Evolutionary conservation across 148 eudicot species (phyloP).

Genomic region (Camellia japonica): DNA sequence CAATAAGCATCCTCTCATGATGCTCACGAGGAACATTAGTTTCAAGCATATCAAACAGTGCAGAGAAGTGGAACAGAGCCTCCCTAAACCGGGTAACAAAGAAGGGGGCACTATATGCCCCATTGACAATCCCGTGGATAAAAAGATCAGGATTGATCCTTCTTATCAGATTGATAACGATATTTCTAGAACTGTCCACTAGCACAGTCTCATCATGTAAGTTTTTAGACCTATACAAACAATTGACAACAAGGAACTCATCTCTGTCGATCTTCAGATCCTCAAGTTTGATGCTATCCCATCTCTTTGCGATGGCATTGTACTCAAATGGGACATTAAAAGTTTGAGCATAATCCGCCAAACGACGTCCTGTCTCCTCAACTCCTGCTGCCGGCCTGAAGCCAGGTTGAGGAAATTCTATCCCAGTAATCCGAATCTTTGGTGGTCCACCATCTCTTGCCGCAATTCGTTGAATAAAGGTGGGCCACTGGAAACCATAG

Average conservation of each 20-base stretch:
- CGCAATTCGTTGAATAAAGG: slow-evolving; percentile 27
- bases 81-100: slow-evolving; percentile 37
- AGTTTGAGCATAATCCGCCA: slow-evolving; percentile 26
- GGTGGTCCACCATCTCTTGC: slow-evolving; percentile 32
- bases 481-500: slow-evolving; percentile 44
- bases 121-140: slow-evolving; percentile 32
- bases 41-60: slow-evolving; percentile 39
- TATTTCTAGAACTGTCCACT: slow-evolving; percentile 32
- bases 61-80: slow-evolving; percentile 34
- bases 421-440: slow-evolving; percentile 34
- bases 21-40: slow-evolving; percentile 32
- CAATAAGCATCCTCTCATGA: slow-evolving; percentile 32
- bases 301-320: slow-evolving; percentile 30
- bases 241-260: slow-evolving; percentile 32
- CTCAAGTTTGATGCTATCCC: slow-evolving; percentile 36
- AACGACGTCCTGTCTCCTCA: slow-evolving; percentile 35
- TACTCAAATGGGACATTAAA: slow-evolving; percentile 37
- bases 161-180: slow-evolving; percentile 28
- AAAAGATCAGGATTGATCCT: slow-evolving; percentile 31
- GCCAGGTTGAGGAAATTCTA: slow-evolving; percentile 35
- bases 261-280: slow-evolving; percentile 31
- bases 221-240: slow-evolving; percentile 29
- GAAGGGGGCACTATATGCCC: slow-evolving; percentile 34
- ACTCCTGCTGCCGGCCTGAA: slow-evolving; percentile 34
- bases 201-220: slow-evolving; percentile 37